Evolutionary conservation across 768 basidiomycete species (phyloP), one percentile per base, ranked within the genome.

Genomic region (Panaeolus cyanescens): DNA sequence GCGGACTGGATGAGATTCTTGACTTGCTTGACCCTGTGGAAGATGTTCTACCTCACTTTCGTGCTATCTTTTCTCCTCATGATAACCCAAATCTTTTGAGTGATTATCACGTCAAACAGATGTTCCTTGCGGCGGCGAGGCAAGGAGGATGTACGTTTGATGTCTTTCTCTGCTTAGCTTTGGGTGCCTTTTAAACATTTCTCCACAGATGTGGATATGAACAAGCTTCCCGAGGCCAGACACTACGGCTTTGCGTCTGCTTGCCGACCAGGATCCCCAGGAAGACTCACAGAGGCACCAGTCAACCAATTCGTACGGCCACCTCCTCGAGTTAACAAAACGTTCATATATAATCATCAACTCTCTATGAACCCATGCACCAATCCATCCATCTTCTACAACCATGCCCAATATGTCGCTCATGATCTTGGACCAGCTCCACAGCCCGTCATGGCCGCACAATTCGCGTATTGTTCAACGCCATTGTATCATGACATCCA

Each of bases 1-100:
- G 66, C 34, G 76, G 72, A 50, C 74, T 69, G 25, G 72, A 71
- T 42, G 67, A 73, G 30, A 68, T 78, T 25, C 73, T 82, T 17
- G 73, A 78, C 1, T 58, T 85, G 9, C 62, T 85, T 4, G 62
- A 72, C 55, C 77, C 77, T 2, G 72, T 86, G 1, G 70, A 81
- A 56, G 60, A 72, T 5, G 68, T 67, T 19, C 66, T 85, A 2
- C 82, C 83, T 0, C 75, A 79, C 1, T 85, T 86, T 56, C 72
- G 81, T 8, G 83, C 83, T 4, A 75, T 81, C 0, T 83, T 85
- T 62, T 79, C 75, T n/a, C 82, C 83, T 5, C 78, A 82, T 61
- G 83, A 83, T 58, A 80, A 73, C 54, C 83, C 83, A 2, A 77
- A 77, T 56, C 60, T 80, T 30, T 70, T 73, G 8, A 69, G 75